A percentile compares a stretch with the other conserved stretches of the same genome.
Conservation (phyloP, 2,329 filamentous ascomycete genomes). For the Phaeosphaeria sp. region DNA sequence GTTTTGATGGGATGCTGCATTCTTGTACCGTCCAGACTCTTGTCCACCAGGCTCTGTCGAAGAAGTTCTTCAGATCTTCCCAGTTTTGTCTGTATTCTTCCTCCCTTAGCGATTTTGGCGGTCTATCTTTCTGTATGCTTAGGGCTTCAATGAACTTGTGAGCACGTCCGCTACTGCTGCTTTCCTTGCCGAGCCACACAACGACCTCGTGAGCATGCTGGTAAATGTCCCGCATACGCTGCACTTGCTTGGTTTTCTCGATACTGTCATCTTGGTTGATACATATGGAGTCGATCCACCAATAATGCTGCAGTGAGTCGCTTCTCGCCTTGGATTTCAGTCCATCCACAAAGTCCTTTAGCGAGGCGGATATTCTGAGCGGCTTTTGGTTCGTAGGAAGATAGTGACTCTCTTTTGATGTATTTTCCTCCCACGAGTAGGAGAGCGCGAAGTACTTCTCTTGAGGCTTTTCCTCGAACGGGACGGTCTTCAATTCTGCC, state of each 20-base stretch:
- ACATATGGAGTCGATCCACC: not conserved
- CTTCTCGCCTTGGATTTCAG: not conserved
- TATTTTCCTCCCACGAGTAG: not conserved
- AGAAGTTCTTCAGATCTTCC: not conserved
- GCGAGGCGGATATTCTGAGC: not conserved
- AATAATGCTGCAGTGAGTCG: not conserved
- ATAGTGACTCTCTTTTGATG: not conserved
- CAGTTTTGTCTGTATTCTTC: not conserved
- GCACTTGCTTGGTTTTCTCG: not conserved
- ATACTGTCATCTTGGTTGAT: not conserved
- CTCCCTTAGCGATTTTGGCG: not conserved
- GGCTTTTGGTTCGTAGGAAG: not conserved
- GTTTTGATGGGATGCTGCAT: not conserved
- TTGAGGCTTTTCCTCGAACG: not conserved
- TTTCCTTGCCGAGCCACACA: not conserved
- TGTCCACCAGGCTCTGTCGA: not conserved
- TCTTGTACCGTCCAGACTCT: not conserved
- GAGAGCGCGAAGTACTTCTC: not conserved
- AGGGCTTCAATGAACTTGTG: not conserved
- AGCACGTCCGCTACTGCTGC: not conserved
- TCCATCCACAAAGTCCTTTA: not conserved
- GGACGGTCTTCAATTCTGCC: not conserved
- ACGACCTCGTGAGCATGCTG: not conserved
- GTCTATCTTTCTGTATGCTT: not conserved
- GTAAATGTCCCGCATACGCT: not conserved